Conservation (phyloP, 352 stramenopile genomes). For the Globisporangium perplexum region DNA sequence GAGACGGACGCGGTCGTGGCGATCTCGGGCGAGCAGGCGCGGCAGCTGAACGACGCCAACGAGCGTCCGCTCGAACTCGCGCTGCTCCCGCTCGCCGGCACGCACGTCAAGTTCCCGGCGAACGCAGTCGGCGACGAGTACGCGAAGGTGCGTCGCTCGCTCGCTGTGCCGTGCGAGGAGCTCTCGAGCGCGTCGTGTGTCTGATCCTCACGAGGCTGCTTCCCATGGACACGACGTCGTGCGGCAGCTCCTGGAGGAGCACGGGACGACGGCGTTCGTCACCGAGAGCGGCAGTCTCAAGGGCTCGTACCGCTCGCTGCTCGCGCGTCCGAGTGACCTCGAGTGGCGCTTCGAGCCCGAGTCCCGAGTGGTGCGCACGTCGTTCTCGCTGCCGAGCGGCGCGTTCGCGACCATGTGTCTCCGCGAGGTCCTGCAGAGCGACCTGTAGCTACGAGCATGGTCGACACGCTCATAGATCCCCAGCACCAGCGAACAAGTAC, state of each 20-base stretch:
- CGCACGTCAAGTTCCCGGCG: conserved; percentile 35
- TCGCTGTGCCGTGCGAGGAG: neutral
- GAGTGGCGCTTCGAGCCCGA: conserved; percentile 30
- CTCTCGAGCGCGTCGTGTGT: neutral
- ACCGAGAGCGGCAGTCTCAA: conserved; percentile 38
- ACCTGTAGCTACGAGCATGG: conserved; percentile 19
- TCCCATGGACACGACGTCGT: neutral
- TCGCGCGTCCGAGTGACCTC: conserved; percentile 36
- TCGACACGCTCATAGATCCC: neutral
- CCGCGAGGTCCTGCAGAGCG: conserved; percentile 48
- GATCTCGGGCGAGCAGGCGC: conserved; percentile 29
- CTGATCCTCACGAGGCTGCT: neutral
- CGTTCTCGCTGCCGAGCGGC: conserved; percentile 55
- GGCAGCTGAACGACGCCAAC: conserved; percentile 26
- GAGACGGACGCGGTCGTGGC: conserved; percentile 20
- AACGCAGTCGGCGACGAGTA: conserved; percentile 42
- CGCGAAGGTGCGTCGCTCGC: conserved; percentile 29
- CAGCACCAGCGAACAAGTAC: conserved; percentile 1
- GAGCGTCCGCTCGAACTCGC: conserved; percentile 29
- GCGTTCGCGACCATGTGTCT: conserved; percentile 81
- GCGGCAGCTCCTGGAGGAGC: conserved; percentile 35
- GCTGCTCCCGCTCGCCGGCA: conserved; percentile 52
- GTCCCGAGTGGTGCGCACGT: conserved; percentile 19
- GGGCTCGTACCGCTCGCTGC: conserved; percentile 50
- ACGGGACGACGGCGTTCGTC: conserved; percentile 37